Conservation (phyloP, 768 basidiomycete genomes). For the Mycena amicta region DNA sequence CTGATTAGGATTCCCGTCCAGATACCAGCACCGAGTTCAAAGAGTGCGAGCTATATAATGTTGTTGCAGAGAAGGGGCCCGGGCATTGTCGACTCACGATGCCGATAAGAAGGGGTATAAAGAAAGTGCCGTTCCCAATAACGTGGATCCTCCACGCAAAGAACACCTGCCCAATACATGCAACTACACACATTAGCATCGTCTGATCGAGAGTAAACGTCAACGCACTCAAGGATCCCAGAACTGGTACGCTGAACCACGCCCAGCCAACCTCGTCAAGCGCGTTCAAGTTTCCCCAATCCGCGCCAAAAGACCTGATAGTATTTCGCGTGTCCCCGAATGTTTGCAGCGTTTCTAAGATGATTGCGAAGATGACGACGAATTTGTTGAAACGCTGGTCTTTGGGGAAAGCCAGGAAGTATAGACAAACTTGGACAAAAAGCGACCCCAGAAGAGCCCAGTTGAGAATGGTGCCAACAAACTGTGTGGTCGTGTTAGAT, state of each 20-base stretch:
- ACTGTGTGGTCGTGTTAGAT: neutral
- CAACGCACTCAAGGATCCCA: constrained; percentile 13
- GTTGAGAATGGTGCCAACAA: constrained; percentile 4
- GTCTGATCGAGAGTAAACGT: neutral
- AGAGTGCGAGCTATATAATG: neutral
- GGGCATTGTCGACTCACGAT: neutral
- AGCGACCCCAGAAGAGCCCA: constrained; percentile 3
- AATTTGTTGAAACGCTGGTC: constrained; percentile 13
- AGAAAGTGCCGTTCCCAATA: neutral
- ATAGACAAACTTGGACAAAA: constrained; percentile 4
- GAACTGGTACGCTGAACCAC: constrained; percentile 24
- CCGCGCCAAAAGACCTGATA: constrained; percentile 19
- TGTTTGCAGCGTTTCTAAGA: constrained; percentile 22
- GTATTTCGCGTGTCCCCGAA: constrained; percentile 19
- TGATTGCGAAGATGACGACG: constrained; percentile 17
- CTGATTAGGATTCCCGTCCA: constrained; percentile 6
- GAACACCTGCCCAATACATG: constrained; percentile 7
- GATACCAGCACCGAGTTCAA: constrained; percentile 3
- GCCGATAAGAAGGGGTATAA: neutral
- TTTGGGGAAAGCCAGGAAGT: constrained; percentile 40
- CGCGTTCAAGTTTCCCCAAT: constrained; percentile 15
- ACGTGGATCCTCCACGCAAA: constrained; percentile 11
- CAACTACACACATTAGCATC: constrained; percentile 4
- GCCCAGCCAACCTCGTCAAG: constrained; percentile 16
- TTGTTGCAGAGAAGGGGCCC: neutral